A percentile compares a stretch with the other conserved stretches of the same genome.
These are phyloP conservation scores for Lentinula aciculospora DNA, from an alignment of 768 basidiomycete species.

Conservation along the genomic window DNA sequence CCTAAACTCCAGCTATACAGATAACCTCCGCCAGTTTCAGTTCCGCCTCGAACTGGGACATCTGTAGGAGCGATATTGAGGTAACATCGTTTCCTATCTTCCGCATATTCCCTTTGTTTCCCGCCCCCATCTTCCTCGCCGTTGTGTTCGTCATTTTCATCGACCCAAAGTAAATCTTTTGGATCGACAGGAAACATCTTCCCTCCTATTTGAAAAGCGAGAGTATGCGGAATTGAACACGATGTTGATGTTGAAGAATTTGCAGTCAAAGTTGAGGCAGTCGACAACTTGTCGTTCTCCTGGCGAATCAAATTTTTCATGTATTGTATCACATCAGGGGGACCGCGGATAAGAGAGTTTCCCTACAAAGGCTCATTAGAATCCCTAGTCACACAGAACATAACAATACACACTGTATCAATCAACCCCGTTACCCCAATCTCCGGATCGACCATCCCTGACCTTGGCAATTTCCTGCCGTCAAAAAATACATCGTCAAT, in stretches of 20 bases:
- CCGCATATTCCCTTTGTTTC: constrained; percentile 14
- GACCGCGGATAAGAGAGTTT: constrained; percentile 73
- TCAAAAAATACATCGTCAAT: constrained; percentile 72
- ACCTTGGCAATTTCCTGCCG: constrained; percentile 52
- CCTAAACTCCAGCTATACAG: constrained; percentile 77
- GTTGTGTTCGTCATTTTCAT: constrained; percentile 17
- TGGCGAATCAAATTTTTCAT: constrained; percentile 24
- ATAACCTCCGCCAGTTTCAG: constrained; percentile 39
- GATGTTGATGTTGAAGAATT: background rate
- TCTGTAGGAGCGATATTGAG: constrained; percentile 61
- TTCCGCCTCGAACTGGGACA: constrained; percentile 31
- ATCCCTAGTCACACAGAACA: too few relatives aligned
- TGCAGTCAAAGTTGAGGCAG: too few relatives aligned
- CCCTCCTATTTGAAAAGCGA: constrained; percentile 67
- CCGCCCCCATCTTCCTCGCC: constrained; percentile 11
- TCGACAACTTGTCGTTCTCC: constrained; percentile 2
- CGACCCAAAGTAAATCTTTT: constrained; percentile 50
- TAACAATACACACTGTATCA: constrained; percentile 68
- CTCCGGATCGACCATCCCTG: constrained; percentile 37
- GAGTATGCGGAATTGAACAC: constrained; percentile 55
- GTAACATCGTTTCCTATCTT: constrained; percentile 37
- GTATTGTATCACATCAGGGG: constrained; percentile 48
- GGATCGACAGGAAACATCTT: constrained; percentile 69
- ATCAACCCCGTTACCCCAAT: constrained; percentile 60
- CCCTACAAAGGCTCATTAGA: constrained; percentile 36